A percentile compares a stretch with the other conserved stretches of the same genome.
These are phyloP conservation scores for Zhuliangozyma parablackwelliae DNA, from an alignment of 1,139 yeast genomes.

Conservation along the genomic window DNA sequence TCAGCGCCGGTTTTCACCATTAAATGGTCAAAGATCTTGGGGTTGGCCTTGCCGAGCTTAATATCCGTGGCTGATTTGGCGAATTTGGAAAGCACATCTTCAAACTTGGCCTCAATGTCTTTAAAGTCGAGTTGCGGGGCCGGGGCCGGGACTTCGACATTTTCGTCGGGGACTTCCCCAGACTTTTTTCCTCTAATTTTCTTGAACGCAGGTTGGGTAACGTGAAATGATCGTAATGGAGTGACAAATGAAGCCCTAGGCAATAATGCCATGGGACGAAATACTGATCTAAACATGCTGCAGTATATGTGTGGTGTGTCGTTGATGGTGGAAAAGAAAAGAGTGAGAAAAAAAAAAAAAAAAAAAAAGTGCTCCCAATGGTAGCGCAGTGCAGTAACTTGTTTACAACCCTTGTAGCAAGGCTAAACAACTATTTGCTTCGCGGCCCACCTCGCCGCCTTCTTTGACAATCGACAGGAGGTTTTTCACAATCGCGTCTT, in stretches of 20 bases:
- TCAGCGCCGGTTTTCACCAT: conserved; percentile 35
- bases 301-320: neutral
- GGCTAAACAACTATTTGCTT: conserved; percentile 39
- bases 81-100: conserved; percentile 48
- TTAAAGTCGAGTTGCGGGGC: conserved; percentile 29
- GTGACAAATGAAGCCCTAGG: neutral
- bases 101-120: conserved; percentile 44
- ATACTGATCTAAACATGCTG: conserved; percentile 5
- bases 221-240: conserved; percentile 4
- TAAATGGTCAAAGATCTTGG: conserved; percentile 61
- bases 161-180: conserved; percentile 9
- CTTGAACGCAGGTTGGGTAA: conserved; percentile 6
- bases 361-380: neutral
- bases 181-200: conserved; percentile 13
- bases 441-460: conserved; percentile 71
- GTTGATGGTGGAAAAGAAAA: neutral
- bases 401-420: conserved; percentile 1
- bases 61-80: conserved; percentile 54
- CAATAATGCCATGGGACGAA: neutral
- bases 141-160: conserved; percentile 12
- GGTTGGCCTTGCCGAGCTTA: conserved; percentile 65
- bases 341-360: no score
- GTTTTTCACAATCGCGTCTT: conserved; percentile 47
- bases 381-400: neutral
- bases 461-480: conserved; percentile 54